Conservation (phyloP, 78 protist genomes). For the Dictyostelium discoideum region DNA sequence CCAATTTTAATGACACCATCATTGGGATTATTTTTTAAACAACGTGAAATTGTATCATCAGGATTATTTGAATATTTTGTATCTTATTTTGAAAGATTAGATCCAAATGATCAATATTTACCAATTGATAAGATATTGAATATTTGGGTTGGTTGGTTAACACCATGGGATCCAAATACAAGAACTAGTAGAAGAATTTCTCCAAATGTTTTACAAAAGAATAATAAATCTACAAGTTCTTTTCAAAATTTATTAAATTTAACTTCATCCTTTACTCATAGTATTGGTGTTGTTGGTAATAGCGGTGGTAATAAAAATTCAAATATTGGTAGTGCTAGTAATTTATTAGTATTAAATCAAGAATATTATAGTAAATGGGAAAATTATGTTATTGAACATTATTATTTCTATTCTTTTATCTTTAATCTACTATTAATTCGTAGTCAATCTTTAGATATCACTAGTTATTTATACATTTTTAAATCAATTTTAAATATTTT, state of each 20-base stretch:
- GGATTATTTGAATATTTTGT: conserved; percentile 4
- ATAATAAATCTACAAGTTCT: neutral
- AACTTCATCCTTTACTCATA: neutral
- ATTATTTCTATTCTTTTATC: conserved; percentile 34
- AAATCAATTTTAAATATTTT: neutral
- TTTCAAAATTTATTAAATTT: conserved; percentile 8
- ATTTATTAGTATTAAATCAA: neutral
- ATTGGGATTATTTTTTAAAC: neutral
- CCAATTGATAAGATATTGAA: conserved; percentile 31
- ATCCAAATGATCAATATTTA: conserved; percentile 7
- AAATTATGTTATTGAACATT: conserved; percentile 23
- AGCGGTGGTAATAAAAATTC: neutral
- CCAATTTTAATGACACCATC: neutral
- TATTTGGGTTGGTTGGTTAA: conserved; percentile 16
- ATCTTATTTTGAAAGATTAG: conserved; percentile 42
- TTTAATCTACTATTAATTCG: conserved; percentile 6
- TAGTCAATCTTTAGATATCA: neutral
- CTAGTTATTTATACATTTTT: neutral
- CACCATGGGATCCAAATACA: conserved; percentile 47
- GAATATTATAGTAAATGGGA: conserved; percentile 20
- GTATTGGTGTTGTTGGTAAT: neutral
- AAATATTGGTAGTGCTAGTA: neutral
- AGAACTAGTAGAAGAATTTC: neutral
- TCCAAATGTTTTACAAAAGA: neutral
- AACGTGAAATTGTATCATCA: neutral